phyloP scores from a whole-genome alignment of 2,329 filamentous ascomycete species.

The Colletotrichum magnum region DNA sequence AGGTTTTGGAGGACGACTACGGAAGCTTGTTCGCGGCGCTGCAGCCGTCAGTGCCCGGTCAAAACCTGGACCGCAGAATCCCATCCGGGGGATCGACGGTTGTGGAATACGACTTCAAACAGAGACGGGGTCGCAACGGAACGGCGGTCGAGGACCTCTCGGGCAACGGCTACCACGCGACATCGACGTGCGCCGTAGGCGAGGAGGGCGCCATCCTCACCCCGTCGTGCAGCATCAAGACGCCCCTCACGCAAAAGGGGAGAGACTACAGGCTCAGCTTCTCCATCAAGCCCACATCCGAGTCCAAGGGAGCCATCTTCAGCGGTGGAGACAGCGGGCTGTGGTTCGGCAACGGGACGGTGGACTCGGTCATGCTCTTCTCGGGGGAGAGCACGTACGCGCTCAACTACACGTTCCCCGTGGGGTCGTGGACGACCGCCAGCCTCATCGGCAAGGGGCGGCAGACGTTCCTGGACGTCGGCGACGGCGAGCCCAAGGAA shows the following conservation, averaged over 20 bases:
- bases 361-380: conserved; percentile 38
- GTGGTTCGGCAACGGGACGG: conserved; percentile 40
- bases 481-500: conserved; percentile 31
- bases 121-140: conserved; percentile 22
- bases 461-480: conserved; percentile 36
- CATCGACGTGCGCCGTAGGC: conserved; percentile 16
- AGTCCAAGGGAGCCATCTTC: conserved; percentile 34
- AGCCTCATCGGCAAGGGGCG: conserved; percentile 32
- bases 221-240: conserved; percentile 57
- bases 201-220: conserved; percentile 48
- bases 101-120: conserved; percentile 39
- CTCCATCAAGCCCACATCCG: conserved; percentile 47
- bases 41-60: conserved; percentile 42
- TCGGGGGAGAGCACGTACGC: conserved; percentile 39
- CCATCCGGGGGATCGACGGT: conserved; percentile 39
- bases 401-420: conserved; percentile 41
- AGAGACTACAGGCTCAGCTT: conserved; percentile 69
- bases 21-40: conserved; percentile 37
- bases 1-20: conserved; percentile 28
- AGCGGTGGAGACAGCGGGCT: conserved; percentile 39
- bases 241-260: conserved; percentile 67
- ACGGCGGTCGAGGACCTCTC: conserved; percentile 39
- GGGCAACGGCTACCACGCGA: conserved; percentile 43
- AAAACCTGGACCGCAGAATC: conserved; percentile 44
- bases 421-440: conserved; percentile 36